A percentile compares a stretch with the other conserved stretches of the same genome.
phyloP scores from a whole-genome alignment of 306 rosid genomes.

The Potentilla sterilis region DNA sequence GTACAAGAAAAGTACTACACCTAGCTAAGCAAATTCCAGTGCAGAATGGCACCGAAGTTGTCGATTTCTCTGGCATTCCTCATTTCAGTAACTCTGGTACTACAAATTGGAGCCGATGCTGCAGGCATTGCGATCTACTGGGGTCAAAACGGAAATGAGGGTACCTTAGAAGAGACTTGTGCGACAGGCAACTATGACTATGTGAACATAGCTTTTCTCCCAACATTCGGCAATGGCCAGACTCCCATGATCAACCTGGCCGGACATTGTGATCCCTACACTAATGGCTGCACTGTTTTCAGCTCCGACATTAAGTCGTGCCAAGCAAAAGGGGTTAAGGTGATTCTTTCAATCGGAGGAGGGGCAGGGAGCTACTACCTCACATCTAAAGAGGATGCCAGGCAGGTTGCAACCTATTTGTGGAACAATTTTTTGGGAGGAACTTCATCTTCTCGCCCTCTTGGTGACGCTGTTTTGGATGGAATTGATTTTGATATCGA shows the following conservation, averaged over 20 bases:
- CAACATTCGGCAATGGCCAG: conserved; percentile 49
- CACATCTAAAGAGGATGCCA: conserved; percentile 45
- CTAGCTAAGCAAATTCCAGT: neutral
- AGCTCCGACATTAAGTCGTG: conserved; percentile 43
- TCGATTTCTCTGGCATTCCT: conserved; percentile 23
- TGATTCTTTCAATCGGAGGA: conserved; percentile 56
- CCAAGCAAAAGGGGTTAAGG: conserved; percentile 46
- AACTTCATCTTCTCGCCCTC: conserved; percentile 41
- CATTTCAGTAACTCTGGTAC: conserved; percentile 7
- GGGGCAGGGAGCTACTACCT: conserved; percentile 52
- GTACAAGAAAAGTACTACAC: neutral
- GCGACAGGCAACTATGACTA: conserved; percentile 47
- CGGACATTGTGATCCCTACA: conserved; percentile 49
- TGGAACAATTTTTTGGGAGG: conserved; percentile 70
- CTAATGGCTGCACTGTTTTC: conserved; percentile 36
- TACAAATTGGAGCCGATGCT: conserved; percentile 16
- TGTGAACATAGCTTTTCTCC: conserved; percentile 44
- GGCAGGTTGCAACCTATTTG: conserved; percentile 43
- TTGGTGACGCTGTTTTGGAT: conserved; percentile 51
- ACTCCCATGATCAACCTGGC: conserved; percentile 43
- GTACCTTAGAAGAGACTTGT: conserved; percentile 46
- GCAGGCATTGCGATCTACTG: conserved; percentile 44
- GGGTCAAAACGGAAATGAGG: conserved; percentile 54
- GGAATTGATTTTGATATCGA: conserved; percentile 68
- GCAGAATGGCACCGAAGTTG: conserved; percentile 29